Conservation (phyloP, 768 basidiomycete genomes). For the Hemileccinum rubropunctum region DNA sequence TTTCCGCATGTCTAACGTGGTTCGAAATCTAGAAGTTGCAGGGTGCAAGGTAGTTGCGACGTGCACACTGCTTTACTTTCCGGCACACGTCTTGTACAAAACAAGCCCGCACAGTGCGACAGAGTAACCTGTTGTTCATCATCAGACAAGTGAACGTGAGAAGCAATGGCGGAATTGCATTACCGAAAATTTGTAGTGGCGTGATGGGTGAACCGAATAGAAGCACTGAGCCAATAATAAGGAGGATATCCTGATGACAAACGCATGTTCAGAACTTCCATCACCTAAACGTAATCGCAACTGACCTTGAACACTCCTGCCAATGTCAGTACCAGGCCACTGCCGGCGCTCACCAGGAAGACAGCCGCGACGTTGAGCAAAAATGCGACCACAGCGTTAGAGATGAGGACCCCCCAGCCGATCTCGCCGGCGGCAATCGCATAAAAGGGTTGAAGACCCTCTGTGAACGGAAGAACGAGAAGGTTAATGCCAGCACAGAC, state of each 20-base stretch:
- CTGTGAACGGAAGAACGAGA: slow-evolving; percentile 83
- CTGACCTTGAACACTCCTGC: slow-evolving; percentile 90
- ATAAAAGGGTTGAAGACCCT: slow-evolving; percentile 85
- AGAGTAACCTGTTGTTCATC: slow-evolving; percentile 63
- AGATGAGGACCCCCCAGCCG: slow-evolving; percentile 68
- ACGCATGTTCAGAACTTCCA: slow-evolving; percentile 9
- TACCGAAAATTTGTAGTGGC: slow-evolving; percentile 80
- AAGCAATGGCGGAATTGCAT: slow-evolving; percentile 17
- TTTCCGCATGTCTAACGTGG: neutral
- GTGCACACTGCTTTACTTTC: slow-evolving; percentile 40
- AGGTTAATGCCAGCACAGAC: slow-evolving; percentile 92
- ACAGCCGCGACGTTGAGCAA: slow-evolving; percentile 90
- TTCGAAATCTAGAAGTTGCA: neutral
- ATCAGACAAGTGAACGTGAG: neutral
- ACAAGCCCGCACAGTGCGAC: slow-evolving; percentile 84
- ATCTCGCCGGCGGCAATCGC: slow-evolving; percentile 51
- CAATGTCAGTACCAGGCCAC: slow-evolving; percentile 85
- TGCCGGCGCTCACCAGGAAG: slow-evolving; percentile 86
- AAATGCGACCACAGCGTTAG: slow-evolving; percentile 88
- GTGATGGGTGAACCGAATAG: slow-evolving; percentile 81
- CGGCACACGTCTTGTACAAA: slow-evolving; percentile 75
- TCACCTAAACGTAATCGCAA: neutral
- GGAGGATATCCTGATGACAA: slow-evolving; percentile 74
- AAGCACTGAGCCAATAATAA: slow-evolving; percentile 87
- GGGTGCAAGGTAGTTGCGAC: neutral